Base-by-base conservation (phyloP, 352 stramenopile genomes). In the Phytophthora tentaculata region DNA sequence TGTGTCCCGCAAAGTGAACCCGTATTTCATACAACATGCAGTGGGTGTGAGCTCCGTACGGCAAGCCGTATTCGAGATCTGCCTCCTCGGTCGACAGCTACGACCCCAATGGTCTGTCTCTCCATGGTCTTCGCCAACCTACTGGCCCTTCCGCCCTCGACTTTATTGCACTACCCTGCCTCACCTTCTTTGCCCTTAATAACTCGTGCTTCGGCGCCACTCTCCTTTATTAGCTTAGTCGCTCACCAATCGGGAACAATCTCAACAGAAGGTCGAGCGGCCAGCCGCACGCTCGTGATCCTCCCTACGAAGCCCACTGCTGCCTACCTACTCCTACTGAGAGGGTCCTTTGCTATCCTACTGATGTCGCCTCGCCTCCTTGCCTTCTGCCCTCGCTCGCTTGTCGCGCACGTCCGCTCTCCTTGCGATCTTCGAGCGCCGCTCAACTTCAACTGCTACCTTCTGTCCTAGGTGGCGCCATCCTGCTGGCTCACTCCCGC, bases 1-100 rank as follows among this genome's bases (percentile, higher is more conserved):
- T 49, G 50, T 55, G 24, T 47, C 37, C 20, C 1, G 49, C 39
- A 67, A 65, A 4, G 17, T 55, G 10, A 67, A 53, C 16, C 59
- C 37, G 49, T 54, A 57, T 26, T 41, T 55, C 9, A n/a, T 12
- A 41, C 20, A 55, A 39, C 32, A 16, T 39, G 32, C 32, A 39
- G 8, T 39, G 32, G 32, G 32, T 14, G 32, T 39, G 32, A 39
- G 32, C 32, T 39, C 32, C 10, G 32, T 39, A 39, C 10, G 32
- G 2, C 32, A 39, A 39, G 32, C 32, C 32, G 4, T 39, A 39
- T 39, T 39, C 32, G 32, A 39, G 32, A 6, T 39, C 32, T 16
- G 32, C 32, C 32, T 14, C 3, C 32, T 39, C 32, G 7, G 0
- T 1, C 32, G 10, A 16, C 32, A 39, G 32, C 32, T 39, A 39